Evolutionary conservation across 495 filamentous ascomycete genomes (phyloP).

Genomic region (Aspergillus homomorphus): DNA sequence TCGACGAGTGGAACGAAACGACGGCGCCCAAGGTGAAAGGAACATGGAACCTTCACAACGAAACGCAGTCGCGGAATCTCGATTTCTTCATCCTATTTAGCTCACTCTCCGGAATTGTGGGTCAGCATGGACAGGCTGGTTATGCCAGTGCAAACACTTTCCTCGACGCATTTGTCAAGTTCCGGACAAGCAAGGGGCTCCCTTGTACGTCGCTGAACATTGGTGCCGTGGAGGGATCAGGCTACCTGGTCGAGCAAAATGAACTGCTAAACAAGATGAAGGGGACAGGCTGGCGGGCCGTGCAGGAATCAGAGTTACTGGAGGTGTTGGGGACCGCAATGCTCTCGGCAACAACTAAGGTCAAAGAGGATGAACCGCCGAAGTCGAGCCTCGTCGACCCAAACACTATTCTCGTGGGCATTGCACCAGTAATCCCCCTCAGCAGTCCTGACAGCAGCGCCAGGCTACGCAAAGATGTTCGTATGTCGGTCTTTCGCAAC

Average conservation of each 20-base stretch:
- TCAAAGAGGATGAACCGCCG: neutral
- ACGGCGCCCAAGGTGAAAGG: slow-evolving; percentile 42
- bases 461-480: slow-evolving; percentile 24
- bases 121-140: slow-evolving; percentile 33
- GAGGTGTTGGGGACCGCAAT: neutral
- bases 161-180: slow-evolving; percentile 34
- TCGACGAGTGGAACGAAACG: slow-evolving; percentile 31
- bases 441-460: slow-evolving; percentile 13
- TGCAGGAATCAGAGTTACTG: neutral
- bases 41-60: slow-evolving; percentile 53
- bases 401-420: neutral
- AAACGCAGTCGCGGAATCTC: slow-evolving; percentile 26
- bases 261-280: neutral
- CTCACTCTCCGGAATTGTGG: slow-evolving; percentile 30
- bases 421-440: slow-evolving; percentile 6
- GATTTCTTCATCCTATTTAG: slow-evolving; percentile 48
- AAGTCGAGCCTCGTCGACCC: neutral
- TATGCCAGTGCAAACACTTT: slow-evolving; percentile 37
- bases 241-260: slow-evolving; percentile 23
- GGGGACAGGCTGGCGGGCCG: neutral
- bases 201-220: slow-evolving; percentile 28
- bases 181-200: slow-evolving; percentile 26
- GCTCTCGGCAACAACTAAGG: neutral
- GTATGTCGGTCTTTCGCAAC: slow-evolving; percentile 31
- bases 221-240: slow-evolving; percentile 32